Base-by-base conservation (phyloP, 2,329 filamentous ascomycete species). In the Sclerotinia nivalis region DNA sequence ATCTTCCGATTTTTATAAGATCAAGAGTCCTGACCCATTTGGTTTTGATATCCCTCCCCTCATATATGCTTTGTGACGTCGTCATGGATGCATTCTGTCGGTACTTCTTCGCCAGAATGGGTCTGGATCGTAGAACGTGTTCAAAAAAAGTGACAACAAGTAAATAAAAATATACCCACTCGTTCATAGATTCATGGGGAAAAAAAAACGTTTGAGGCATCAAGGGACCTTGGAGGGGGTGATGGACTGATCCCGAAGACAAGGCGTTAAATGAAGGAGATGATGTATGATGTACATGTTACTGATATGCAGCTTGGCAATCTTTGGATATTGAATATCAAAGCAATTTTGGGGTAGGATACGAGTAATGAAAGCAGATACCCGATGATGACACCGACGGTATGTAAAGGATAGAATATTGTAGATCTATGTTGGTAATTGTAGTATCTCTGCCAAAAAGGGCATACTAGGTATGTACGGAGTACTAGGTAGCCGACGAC, bases 231-330 rank as follows among this genome's bases (percentile, higher is more conserved):
- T 47, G 52, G 52, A 45, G 52, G 65, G 64, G 52, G 25, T 37
- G 64, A 47, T 34, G 18, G 50, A 10, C 20, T 10, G 20, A 58
- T 60, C 25, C 64, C 64, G 52, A 66, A 64, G 55, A 62, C 60
- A 37, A 62, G 45, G 60, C 60, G 47, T 52, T 52, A 37, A 37
- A 52, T 40, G 31, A 64, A 64, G 59, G 60, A 64, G 60, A 64
- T 64, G 60, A 64, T 64, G 47, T 64, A 64, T 64, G 60, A 64
- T 64, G 31, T 64, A 64, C 47, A 64, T 64, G 55, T 40, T 58
- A 58, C 34, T 40, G 60, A 64, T 52, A 64, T 64, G 60, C 47
- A 62, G 31, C 61, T 64, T 64, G 61, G 47, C 61, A 64, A 12
- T n/a, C 56, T 28, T 40, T 64, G 60, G 49, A 49, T n/a, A 20